phyloP scores from a whole-genome alignment of 805 yeast species.

The Metschnikowia matae region DNA sequence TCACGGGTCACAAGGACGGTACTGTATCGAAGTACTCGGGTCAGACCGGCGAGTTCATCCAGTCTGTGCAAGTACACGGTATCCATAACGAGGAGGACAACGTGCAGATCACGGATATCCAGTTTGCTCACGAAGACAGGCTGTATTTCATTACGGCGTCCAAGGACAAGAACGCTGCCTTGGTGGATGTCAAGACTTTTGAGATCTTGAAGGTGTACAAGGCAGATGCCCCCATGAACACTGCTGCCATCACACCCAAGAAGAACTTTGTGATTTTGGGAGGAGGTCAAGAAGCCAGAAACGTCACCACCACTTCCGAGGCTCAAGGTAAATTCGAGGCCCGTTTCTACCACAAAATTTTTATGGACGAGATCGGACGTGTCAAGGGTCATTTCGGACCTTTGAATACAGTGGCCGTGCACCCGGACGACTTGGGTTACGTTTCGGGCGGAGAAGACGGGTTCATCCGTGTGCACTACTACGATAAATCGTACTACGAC shows the following conservation, averaged over 20 bases:
- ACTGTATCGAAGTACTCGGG: conserved; percentile 75
- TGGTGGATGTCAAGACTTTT: conserved; percentile 75
- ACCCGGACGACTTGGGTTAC: conserved; percentile 89
- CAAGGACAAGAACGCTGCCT: conserved; percentile 80
- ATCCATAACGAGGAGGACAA: conserved; percentile 46
- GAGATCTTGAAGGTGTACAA: conserved; percentile 67
- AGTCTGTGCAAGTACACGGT: conserved; percentile 65
- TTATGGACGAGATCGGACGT: conserved; percentile 94
- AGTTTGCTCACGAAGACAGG: conserved; percentile 72
- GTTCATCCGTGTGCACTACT: conserved; percentile 87
- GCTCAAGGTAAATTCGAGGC: conserved; percentile 96
- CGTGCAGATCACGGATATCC: conserved; percentile 72
- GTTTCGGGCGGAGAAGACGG: conserved; percentile 99
- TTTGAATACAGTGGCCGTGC: conserved; percentile 85
- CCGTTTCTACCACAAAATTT: conserved; percentile 90
- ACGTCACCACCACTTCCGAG: conserved; percentile 94
- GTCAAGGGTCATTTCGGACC: conserved; percentile 99
- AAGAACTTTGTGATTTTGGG: conserved; percentile 92
- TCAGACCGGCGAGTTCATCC: conserved; percentile 64
- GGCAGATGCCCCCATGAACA: conserved; percentile 91
- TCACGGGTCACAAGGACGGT: conserved; percentile 90
- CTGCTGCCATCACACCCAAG: conserved; percentile 90
- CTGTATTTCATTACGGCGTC: conserved; percentile 91
- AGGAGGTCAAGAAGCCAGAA: conserved; percentile 99
- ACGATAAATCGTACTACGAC: conserved; percentile 89